Conservation (phyloP, 179 eudicot genomes). For the Drosera spatulata region DNA sequence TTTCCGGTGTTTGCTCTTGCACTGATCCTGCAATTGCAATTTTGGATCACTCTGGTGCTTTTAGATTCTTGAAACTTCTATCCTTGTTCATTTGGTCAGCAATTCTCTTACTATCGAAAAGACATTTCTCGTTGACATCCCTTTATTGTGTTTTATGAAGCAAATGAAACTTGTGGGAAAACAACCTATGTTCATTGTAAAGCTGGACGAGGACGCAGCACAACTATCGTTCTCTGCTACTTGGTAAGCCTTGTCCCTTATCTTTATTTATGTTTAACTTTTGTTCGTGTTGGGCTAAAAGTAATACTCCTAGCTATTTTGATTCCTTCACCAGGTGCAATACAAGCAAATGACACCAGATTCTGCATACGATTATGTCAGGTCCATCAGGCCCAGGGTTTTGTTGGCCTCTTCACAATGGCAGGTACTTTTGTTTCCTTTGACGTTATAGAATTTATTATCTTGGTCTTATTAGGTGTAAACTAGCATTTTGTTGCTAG, state of each 20-base stretch:
- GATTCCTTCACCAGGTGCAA: slow-evolving; percentile 38
- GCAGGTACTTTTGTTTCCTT: slow-evolving; percentile 32
- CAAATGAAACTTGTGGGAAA: slow-evolving; percentile 44
- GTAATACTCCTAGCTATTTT: background rate
- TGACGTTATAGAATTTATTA: too few species aligned
- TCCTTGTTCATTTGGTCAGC: too few species aligned
- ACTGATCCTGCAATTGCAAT: too few species aligned
- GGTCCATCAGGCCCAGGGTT: slow-evolving; percentile 79
- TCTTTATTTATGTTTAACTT: too few species aligned
- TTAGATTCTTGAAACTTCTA: too few species aligned
- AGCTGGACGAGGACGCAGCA: slow-evolving; percentile 37
- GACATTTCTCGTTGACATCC: background rate
- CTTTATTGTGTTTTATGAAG: slow-evolving; percentile 17
- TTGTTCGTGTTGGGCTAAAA: background rate
- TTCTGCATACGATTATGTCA: slow-evolving; percentile 64
- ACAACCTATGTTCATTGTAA: slow-evolving; percentile 86
- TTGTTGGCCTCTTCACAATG: slow-evolving; percentile 62
- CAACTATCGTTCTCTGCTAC: slow-evolving; percentile 60
- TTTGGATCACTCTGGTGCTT: too few species aligned
- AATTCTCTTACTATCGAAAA: background rate
- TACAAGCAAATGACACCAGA: slow-evolving; percentile 79
- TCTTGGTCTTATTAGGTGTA: too few species aligned
- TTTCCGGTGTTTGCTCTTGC: too few species aligned
- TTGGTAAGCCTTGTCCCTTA: slow-evolving; percentile 21
- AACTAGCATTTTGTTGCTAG: too few species aligned